phyloP scores from a whole-genome alignment of 306 rosid genomes.

The Coriaria nepalensis region DNA sequence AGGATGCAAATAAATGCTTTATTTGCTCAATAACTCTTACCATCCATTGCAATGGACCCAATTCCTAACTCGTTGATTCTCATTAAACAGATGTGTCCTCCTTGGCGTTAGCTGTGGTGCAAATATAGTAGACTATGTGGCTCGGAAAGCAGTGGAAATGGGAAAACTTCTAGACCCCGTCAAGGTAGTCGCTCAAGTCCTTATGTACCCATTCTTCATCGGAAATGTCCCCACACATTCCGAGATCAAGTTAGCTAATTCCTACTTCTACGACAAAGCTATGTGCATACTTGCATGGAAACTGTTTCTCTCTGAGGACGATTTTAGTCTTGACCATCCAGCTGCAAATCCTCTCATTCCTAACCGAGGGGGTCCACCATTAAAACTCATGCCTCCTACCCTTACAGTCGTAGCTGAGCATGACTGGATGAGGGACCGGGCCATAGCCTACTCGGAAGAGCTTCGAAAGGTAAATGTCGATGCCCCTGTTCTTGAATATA shows the following conservation, averaged over 20 bases:
- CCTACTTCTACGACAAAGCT: constrained; percentile 87
- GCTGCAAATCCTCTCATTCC: constrained; percentile 81
- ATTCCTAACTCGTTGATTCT: constrained; percentile 13
- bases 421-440: constrained; percentile 98
- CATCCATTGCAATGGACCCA: background rate
- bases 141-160: constrained; percentile 85
- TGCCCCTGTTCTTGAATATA: constrained; percentile 19
- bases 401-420: constrained; percentile 86
- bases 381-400: constrained; percentile 88
- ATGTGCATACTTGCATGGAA: constrained; percentile 95
- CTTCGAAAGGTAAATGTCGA: constrained; percentile 18
- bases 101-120: constrained; percentile 98
- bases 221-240: constrained; percentile 84
- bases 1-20: background rate
- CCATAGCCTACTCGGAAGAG: constrained; percentile 56
- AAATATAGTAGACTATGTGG: constrained; percentile 81
- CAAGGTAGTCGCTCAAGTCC: constrained; percentile 88
- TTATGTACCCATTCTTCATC: constrained; percentile 74
- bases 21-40: too few relatives aligned
- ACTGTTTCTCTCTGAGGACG: constrained; percentile 70
- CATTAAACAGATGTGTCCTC: constrained; percentile 74
- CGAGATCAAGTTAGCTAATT: constrained; percentile 84
- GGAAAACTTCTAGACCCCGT: constrained; percentile 84
- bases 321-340: constrained; percentile 77
- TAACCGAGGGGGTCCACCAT: constrained; percentile 54